A percentile compares a stretch with the other conserved stretches of the same genome.
Conservation (phyloP, 495 filamentous ascomycete genomes). For the Xylaria bambusicola region DNA sequence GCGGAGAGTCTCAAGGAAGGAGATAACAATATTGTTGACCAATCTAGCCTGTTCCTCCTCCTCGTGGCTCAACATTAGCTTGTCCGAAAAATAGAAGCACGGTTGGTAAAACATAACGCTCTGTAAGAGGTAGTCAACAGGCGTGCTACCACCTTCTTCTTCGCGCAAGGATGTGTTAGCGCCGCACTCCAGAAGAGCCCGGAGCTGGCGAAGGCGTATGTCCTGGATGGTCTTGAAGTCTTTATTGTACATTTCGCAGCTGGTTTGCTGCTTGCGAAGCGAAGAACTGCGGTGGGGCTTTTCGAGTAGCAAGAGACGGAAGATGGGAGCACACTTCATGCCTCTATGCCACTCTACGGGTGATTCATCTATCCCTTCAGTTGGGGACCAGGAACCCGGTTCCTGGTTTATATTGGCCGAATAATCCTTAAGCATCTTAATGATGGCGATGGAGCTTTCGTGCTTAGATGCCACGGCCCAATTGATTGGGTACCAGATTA, state of each 20-base stretch:
- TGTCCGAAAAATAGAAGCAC: background rate
- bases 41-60: background rate
- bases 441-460: background rate
- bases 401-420: conserved; percentile 2
- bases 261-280: background rate
- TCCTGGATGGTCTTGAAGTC: conserved; percentile 2
- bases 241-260: background rate
- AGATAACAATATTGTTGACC: background rate
- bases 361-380: too few relatives aligned
- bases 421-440: background rate
- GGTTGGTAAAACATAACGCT: background rate
- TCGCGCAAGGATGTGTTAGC: conserved; percentile 1
- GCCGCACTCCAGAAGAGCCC: conserved; percentile 1
- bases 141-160: background rate
- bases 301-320: background rate
- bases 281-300: background rate
- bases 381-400: background rate
- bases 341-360: background rate
- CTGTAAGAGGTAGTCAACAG: background rate
- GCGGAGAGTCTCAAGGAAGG: background rate
- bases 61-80: background rate
- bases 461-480: conserved; percentile 6
- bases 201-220: conserved; percentile 3
- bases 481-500: conserved; percentile 8
- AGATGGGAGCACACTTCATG: conserved; percentile 1